These are phyloP conservation scores for Tephrocybe sp. DNA, from an alignment of 768 basidiomycete genomes.

Conservation along the genomic window DNA sequence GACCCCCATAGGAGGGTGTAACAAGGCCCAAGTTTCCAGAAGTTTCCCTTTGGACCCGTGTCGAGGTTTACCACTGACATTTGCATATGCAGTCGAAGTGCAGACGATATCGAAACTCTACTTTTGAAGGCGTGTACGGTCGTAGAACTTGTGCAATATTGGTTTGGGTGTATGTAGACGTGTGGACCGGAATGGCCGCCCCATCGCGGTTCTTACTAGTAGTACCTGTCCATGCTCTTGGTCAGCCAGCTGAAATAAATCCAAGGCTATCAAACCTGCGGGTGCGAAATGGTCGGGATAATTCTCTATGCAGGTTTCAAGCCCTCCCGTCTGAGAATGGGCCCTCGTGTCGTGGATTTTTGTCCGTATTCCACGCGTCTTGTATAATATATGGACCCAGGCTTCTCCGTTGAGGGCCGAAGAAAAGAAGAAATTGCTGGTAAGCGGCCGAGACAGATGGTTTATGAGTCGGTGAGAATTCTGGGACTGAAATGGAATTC, in stretches of 20 bases:
- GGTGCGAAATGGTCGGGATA: conserved; percentile 9
- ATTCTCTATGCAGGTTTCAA: conserved; percentile 3
- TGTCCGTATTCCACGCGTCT: neutral
- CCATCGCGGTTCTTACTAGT: neutral
- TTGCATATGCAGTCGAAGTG: too few species aligned
- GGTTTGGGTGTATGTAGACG: too few species aligned
- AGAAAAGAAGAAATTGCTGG: too few species aligned
- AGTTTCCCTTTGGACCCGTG: too few species aligned
- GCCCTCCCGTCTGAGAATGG: neutral
- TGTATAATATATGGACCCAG: too few species aligned
- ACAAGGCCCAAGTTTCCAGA: too few species aligned
- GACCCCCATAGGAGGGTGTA: neutral
- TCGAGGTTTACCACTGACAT: too few species aligned
- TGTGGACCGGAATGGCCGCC: neutral
- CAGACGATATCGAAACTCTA: too few species aligned
- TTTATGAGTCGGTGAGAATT: too few species aligned
- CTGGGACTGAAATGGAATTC: neutral
- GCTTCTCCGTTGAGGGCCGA: too few species aligned
- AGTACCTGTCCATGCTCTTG: neutral
- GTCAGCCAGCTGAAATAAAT: neutral
- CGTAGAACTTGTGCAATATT: neutral
- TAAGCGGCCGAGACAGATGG: too few species aligned
- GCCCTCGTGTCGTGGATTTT: neutral
- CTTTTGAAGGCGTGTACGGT: too few species aligned
- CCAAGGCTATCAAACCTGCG: neutral